Evolutionary conservation across 1,284 basidiomycete species (phyloP), one percentile per base, ranked within the genome.

Genomic region (Trichosporon coremiiforme): DNA sequence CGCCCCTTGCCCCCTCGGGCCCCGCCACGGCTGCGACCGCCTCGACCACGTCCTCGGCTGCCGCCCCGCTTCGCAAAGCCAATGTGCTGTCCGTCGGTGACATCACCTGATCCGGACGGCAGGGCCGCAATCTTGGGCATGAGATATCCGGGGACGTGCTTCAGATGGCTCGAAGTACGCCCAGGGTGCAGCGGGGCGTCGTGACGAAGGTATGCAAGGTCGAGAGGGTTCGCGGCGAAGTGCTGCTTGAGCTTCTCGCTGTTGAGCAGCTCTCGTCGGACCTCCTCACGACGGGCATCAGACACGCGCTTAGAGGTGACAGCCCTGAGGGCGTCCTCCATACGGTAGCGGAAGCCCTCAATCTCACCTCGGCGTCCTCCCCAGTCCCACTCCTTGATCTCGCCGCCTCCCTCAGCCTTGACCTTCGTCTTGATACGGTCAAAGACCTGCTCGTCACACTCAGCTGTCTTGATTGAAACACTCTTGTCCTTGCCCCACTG

Each of bases 171-270:
- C 79, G 95, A 94, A 10, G 95, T 87, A 50, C 94, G 87, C 22
- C 91, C 90, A 0, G 94, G 92, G 78, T 96, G 93, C 12, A 98
- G 85, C 1, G 95, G 91, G 75, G 95, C 94, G 83, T 99, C 97
- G 83, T 99, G 97, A 6, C 94, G 89, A 36, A 99, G 86, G 80
- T 91, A 98, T 67, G 94, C 94, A 20, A 98, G 86, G 79, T 98
- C 96, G 8, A 93, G 86, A 0, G 97, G 97, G 79, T 99, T 96
- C 77, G 98, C 95, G 78, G 98, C 95, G 73, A 99, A 99, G 83
- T 99, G 96, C 1, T 95, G 92, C 93, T 98, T 98, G 69, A 99
- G 87, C 83, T 96, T 98, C 76, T 97, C 93, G 64, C 92, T 94
- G 80, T 97, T 96, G 76, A 99, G 82, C 63, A 99, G 91, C 84